Evolutionary conservation across 139 green algal species (phyloP), one percentile per base, ranked within the genome.

Genomic region (Trebouxia sp.): DNA sequence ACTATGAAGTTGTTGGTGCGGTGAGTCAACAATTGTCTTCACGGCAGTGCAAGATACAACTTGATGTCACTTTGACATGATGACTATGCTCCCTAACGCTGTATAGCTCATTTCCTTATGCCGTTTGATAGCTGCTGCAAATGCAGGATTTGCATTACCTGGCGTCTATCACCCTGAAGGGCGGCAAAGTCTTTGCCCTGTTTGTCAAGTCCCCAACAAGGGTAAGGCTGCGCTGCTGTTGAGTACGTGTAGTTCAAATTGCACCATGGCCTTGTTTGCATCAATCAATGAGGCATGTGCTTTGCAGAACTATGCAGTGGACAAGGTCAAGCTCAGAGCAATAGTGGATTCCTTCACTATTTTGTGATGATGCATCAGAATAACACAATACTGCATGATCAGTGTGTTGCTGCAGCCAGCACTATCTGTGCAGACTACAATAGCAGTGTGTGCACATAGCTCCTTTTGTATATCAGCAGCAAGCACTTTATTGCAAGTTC

Each of bases 111-210:
- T n/a, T n/a, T n/a, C n/a, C n/a, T n/a, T n/a, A n/a, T n/a, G n/a
- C n/a, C n/a, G n/a, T n/a, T n/a, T n/a, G n/a, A n/a, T n/a, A 45
- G 62, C 32, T 45, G 47, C 1, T 53, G 47, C 1, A 35, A 22
- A 37, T 65, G 39, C 86, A 92, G 87, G 84, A 86, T 3, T 84
- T 85, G 47, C 81, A 82, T 39, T 97, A 96, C 87, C 87, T 96
- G 30, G 76, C 85, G 8, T 88, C 80, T 53, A 89, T 96, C 65
- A 93, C 89, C 0, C 87, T 94, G 0, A 91, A 90, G 51, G 45
- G 81, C 8, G 93, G 91, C 70, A 96, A 96, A 85, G 91, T 97
- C 41, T 92, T 84, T 83, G 88, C 88, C 4, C 45, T 91, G 39
- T 91, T 92, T 78, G 85, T 91, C 37, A 90, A 91, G 78, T 83